phyloP scores from a whole-genome alignment of 495 filamentous ascomycete species.

The Xylaria venustula region DNA sequence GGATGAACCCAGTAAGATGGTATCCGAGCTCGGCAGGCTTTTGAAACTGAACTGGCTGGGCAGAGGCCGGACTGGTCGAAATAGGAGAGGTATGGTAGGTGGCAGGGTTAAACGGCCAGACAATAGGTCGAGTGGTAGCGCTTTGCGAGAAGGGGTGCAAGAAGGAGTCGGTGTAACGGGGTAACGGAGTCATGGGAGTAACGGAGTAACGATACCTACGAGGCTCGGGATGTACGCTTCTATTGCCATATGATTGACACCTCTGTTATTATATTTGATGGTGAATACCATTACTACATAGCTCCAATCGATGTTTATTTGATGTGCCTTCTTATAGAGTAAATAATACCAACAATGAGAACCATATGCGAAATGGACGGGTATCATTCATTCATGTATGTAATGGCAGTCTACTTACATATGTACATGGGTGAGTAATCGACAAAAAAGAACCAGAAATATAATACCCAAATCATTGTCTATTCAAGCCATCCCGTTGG shows the following conservation, averaged over 20 bases:
- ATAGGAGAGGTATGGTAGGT: conserved; percentile 81
- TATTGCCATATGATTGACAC: background rate
- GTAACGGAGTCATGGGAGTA: conserved; percentile 2
- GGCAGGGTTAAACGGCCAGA: conserved; percentile 39
- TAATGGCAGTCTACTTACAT: too few species aligned
- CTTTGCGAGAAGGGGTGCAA: conserved; percentile 23
- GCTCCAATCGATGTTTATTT: too few species aligned
- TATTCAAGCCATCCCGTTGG: too few species aligned
- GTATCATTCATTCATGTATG: too few species aligned
- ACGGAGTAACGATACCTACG: background rate
- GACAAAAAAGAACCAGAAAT: too few species aligned
- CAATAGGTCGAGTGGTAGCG: conserved; percentile 17
- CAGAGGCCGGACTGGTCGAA: conserved; percentile 82
- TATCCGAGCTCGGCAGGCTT: conserved; percentile 78
- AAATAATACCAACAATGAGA: too few species aligned
- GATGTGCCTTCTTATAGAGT: too few species aligned
- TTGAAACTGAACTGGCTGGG: conserved; percentile 97
- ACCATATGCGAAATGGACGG: too few species aligned
- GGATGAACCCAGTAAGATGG: conserved; percentile 73
- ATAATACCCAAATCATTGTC: too few species aligned
- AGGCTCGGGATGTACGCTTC: background rate
- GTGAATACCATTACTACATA: too few species aligned
- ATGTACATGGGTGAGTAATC: too few species aligned
- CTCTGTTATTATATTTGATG: too few species aligned
- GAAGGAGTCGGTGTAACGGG: conserved; percentile 27